Conservation (phyloP, 148 eudicot species). For the Tetragonia tetragonoides region DNA sequence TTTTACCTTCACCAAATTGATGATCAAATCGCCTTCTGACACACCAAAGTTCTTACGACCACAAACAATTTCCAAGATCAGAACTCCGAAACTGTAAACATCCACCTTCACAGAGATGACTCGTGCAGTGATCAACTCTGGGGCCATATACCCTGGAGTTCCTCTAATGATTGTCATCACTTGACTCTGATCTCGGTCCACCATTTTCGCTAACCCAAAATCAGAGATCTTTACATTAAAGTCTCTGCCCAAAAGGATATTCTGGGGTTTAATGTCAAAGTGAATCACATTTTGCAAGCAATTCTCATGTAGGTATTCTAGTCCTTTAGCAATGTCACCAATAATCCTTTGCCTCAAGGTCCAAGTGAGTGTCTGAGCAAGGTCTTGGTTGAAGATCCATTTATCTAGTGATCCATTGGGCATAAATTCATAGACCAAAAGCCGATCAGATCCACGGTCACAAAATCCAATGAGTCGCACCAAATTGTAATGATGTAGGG, state of each 20-base stretch:
- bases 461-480: constrained; percentile 8
- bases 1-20: too few species aligned
- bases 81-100: too few species aligned
- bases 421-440: not conserved
- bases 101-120: too few species aligned
- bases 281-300: constrained; percentile 10
- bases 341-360: not conserved
- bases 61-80: too few species aligned
- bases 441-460: not conserved
- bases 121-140: too few species aligned
- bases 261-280: constrained; percentile 8
- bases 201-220: constrained; percentile 11
- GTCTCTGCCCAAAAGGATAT: constrained; percentile 3
- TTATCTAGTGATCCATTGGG: constrained; percentile 4
- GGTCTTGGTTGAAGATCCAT: constrained; percentile 6
- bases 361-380: not conserved
- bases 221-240: constrained; percentile 13
- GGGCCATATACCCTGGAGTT: constrained; percentile 6
- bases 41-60: too few species aligned
- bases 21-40: too few species aligned
- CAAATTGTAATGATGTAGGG: not conserved
- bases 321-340: not conserved
- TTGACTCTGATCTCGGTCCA: not conserved
- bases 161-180: constrained; percentile 3
- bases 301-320: constrained; percentile 9